Percentiles rank a stretch among this genome's conserved stretches.
phyloP scores from a whole-genome alignment of 192 early-diverging fungal genomes.

The Rhizoclosmatium globosum region DNA sequence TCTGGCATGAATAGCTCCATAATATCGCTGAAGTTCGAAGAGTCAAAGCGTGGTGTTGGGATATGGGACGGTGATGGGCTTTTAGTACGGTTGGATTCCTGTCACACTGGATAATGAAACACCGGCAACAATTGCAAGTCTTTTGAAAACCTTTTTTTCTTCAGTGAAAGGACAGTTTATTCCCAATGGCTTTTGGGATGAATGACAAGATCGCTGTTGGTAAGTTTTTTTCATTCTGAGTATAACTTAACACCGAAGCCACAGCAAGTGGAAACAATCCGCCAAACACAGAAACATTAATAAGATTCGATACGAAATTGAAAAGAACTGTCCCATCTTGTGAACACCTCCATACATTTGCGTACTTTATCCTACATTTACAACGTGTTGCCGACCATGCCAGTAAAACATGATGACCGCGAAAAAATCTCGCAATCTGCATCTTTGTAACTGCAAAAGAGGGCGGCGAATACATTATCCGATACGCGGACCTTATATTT shows the following conservation, averaged over 20 bases:
- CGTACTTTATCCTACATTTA: slow-evolving; percentile 41
- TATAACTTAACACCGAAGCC: neutral
- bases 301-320: neutral
- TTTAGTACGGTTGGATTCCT: slow-evolving; percentile 26
- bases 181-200: slow-evolving; percentile 35
- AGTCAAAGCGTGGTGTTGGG: neutral
- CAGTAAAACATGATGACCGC: slow-evolving; percentile 39
- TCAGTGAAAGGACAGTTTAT: slow-evolving; percentile 29
- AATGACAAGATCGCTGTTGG: slow-evolving; percentile 14
- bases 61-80: slow-evolving; percentile 15
- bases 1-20: neutral
- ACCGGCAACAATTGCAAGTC: slow-evolving; percentile 25
- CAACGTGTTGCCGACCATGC: slow-evolving; percentile 21
- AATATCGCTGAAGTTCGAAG: neutral
- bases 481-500: slow-evolving; percentile 42
- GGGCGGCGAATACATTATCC: slow-evolving; percentile 37
- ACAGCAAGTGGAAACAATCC: neutral
- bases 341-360: slow-evolving; percentile 36
- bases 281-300: neutral
- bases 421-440: slow-evolving; percentile 39
- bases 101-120: slow-evolving; percentile 18
- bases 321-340: slow-evolving; percentile 23
- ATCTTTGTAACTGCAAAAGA: slow-evolving; percentile 34
- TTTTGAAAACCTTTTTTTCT: slow-evolving; percentile 32
- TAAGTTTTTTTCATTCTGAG: neutral